Evolutionary conservation across 192 early-diverging fungal species (phyloP).

Genomic region (Entomortierella chlamydospora): DNA sequence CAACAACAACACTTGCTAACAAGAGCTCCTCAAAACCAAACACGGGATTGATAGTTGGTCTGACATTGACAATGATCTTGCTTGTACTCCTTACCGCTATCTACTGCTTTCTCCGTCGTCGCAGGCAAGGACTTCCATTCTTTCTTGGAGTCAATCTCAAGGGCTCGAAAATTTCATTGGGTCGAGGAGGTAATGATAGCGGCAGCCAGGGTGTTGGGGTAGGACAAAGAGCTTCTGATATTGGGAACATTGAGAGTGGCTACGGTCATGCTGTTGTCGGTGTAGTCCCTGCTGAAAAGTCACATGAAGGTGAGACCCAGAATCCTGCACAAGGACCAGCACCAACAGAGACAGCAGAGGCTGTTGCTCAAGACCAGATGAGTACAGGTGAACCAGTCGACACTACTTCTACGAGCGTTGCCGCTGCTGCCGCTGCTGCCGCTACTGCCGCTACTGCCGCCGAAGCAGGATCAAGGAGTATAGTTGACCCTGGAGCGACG

Average conservation of each 20-base stretch:
- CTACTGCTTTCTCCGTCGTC: not conserved
- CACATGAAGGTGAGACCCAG: not conserved
- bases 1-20: not conserved
- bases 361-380: not conserved
- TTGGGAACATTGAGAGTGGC: not conserved
- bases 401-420: not conserved
- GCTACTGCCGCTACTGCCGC: not conserved
- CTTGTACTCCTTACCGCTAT: not conserved
- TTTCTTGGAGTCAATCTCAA: constrained; percentile 5
- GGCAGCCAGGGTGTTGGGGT: not conserved
- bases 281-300: not conserved
- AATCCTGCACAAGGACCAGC: not conserved
- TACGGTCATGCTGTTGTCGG: not conserved
- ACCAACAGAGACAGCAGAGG: not conserved
- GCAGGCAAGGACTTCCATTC: not conserved
- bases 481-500: not conserved
- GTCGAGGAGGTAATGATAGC: constrained; percentile 2
- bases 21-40: not conserved
- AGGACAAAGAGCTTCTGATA: not conserved
- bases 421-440: not conserved
- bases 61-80: not conserved
- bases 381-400: not conserved
- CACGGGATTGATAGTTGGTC: constrained; percentile 9
- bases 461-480: not conserved
- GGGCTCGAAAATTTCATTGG: not conserved